Conservation (phyloP, 2,329 filamentous ascomycete genomes). For the Alternaria brassicicola region DNA sequence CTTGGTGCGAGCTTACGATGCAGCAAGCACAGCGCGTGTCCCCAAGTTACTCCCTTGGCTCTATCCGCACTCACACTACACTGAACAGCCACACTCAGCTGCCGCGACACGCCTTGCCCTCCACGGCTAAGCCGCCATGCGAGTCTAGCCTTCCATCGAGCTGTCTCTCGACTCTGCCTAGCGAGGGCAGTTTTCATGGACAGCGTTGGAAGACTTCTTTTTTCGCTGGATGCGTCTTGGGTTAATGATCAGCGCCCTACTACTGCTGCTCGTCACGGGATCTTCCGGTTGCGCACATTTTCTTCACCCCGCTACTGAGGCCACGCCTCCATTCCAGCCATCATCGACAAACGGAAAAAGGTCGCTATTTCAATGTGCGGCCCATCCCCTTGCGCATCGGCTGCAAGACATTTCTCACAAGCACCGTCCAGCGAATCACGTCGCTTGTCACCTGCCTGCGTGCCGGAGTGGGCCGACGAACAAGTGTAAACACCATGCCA, state of each 20-base stretch:
- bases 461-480: not conserved
- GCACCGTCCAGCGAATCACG: not conserved
- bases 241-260: not conserved
- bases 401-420: not conserved
- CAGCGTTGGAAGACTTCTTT: constrained; percentile 1
- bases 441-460: not conserved
- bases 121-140: not conserved
- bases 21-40: not conserved
- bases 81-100: constrained; percentile 5
- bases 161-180: not conserved
- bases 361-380: not conserved
- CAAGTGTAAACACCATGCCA: not conserved
- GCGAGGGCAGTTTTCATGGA: not conserved
- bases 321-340: not conserved
- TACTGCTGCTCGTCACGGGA: not conserved
- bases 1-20: not conserved
- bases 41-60: not conserved
- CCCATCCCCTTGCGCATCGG: constrained; percentile 3
- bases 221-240: not conserved
- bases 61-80: constrained; percentile 3
- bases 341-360: constrained; percentile 1
- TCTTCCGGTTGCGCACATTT: not conserved
- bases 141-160: constrained; percentile 7
- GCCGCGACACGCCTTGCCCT: constrained; percentile 4
- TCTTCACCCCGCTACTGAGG: not conserved